These are phyloP conservation scores for Pseudogymnoascus sp. DNA, from an alignment of 2,329 filamentous ascomycete species.

Conservation along the genomic window DNA sequence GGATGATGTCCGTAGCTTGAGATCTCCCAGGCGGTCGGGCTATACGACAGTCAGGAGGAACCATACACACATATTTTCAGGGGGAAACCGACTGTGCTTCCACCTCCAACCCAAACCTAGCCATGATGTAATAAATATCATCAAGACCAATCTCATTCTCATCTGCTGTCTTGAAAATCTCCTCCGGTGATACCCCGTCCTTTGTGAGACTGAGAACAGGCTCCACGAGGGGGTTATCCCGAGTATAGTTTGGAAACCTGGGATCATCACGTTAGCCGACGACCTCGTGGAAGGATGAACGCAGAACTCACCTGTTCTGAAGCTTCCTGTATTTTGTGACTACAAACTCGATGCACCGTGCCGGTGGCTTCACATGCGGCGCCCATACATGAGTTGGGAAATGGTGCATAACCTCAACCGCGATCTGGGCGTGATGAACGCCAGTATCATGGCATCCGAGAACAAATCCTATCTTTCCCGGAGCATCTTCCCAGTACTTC, in stretches of 20 bases:
- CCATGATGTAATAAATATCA: conserved; percentile 2
- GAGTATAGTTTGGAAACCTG: neutral
- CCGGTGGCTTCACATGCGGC: neutral
- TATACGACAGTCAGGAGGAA: neutral
- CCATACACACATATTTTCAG: neutral
- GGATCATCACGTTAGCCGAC: neutral
- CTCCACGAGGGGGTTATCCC: neutral
- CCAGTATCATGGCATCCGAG: neutral
- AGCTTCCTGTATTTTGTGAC: neutral
- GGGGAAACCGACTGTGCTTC: neutral
- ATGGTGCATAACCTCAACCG: conserved; percentile 2
- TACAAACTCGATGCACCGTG: neutral
- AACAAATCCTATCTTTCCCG: conserved; percentile 4
- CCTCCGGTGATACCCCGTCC: neutral
- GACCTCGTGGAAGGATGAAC: neutral
- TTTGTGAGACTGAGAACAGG: neutral
- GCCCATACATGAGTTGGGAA: neutral
- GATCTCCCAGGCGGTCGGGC: neutral
- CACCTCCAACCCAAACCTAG: neutral
- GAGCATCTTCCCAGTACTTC: neutral
- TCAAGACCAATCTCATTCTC: neutral
- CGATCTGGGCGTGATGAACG: neutral
- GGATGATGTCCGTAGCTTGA: neutral
- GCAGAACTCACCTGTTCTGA: neutral
- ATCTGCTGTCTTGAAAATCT: neutral